Evolutionary conservation across 2,329 filamentous ascomycete genomes (phyloP).

Genomic region (Aspergillus tubingensis): DNA sequence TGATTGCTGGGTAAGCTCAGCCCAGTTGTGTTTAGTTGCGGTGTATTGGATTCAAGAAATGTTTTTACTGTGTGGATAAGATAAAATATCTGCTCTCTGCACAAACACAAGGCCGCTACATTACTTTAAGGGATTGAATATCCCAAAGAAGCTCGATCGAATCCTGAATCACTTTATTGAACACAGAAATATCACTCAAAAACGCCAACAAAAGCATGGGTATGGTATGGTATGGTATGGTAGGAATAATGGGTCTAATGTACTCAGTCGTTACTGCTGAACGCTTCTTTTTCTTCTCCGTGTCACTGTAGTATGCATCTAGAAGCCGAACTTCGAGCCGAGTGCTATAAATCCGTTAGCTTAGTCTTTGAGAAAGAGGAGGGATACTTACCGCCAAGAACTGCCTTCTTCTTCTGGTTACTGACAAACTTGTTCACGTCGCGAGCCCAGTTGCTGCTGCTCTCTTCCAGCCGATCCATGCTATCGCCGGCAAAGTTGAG

Average conservation of each 20-base stretch:
- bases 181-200: no score
- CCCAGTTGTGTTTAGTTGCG: no score
- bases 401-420: conserved; percentile 82
- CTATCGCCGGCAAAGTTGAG: conserved; percentile 79
- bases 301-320: conserved; percentile 1
- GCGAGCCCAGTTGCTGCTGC: conserved; percentile 79
- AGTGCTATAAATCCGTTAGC: conserved; percentile 32
- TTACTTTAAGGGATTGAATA: no score
- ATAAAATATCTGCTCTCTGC: no score
- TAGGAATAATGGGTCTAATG: neutral
- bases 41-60: no score
- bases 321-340: conserved; percentile 48
- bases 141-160: no score
- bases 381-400: conserved; percentile 62
- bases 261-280: neutral
- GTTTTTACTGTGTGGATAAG: no score
- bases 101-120: no score
- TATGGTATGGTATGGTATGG: conserved; percentile 12
- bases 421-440: conserved; percentile 85
- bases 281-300: neutral
- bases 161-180: no score
- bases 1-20: no score
- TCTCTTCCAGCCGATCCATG: conserved; percentile 79
- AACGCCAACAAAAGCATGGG: no score
- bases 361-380: neutral